Evolutionary conservation across 2,329 filamentous ascomycete genomes (phyloP), one percentile per base, ranked within the genome.

Genomic region (Colletotrichum sp.): DNA sequence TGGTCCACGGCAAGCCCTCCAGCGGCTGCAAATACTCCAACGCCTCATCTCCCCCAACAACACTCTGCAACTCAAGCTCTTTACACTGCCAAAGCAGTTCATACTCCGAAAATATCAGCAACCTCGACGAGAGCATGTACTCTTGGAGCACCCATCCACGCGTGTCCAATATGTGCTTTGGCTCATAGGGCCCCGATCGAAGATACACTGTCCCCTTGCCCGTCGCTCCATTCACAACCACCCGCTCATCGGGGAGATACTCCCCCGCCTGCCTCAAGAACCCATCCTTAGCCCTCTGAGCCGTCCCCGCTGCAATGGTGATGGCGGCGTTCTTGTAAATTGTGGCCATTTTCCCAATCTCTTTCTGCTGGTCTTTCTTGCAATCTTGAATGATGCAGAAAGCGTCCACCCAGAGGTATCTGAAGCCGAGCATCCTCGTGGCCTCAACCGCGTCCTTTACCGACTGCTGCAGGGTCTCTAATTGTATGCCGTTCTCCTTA

Each of bases 381-480:
- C 78, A 73, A 21, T 79, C 75, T n/a, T 79, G 77, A 3, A 78
- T 66, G 3, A 79, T 74, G 36, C 78, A 79, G 8, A 78, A 73
- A 4, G 71, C 69, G 34, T 79, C 78, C 2, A 79, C 55, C 78
- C 78, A 79, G 13, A 78, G 73, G 5, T 78, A 78, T 15, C 55
- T 67, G 66, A 77, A 76, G 1, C 77, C 75, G 0, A 79, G 38
- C 32, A 24, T 58, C 8, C 65, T 43, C 8, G 71, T 60, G 5
- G 76, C 70, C 8, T 36, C 10, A 2, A 78, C 72, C 6, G 78
- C 75, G 34, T 80, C 79, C 8, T 36, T 24, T 2, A 76, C 66
- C 6, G 74, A 75, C 60, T 28, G 10, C 66, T 73, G 71, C 36
- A 75, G 36, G 13, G 2, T 34, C 5, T 6, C 21, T 4, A 8